phyloP scores from a whole-genome alignment of 345 rosid genomes.

The Hibiscus trionum region DNA sequence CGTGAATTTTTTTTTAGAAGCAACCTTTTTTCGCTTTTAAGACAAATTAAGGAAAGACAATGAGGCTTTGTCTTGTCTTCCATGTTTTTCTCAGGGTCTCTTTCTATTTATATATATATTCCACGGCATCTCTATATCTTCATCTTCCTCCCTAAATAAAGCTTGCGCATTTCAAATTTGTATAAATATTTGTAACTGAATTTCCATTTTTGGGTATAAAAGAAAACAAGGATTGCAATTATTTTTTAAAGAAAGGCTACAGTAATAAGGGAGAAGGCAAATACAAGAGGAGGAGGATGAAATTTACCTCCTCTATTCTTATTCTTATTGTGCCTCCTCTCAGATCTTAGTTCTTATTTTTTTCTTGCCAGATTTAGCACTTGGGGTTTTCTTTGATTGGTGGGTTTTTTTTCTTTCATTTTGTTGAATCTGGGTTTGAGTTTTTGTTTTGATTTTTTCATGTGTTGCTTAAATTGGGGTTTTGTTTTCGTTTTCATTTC shows the following conservation, averaged over 20 bases:
- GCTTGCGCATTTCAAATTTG: neutral
- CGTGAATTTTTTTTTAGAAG: neutral
- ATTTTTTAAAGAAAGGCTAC: neutral
- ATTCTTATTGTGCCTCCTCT: constrained; percentile 1
- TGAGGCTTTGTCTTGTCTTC: neutral
- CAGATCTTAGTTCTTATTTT: neutral
- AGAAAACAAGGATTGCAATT: neutral
- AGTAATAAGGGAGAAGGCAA: neutral
- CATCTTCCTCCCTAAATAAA: neutral
- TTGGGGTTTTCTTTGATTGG: neutral
- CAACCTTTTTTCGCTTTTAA: neutral
- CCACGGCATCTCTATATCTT: neutral
- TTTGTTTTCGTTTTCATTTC: neutral
- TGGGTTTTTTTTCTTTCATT: neutral
- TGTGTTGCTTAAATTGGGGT: neutral
- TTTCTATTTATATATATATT: neutral
- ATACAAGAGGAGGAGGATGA: neutral
- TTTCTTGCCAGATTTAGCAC: neutral
- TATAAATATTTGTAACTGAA: neutral
- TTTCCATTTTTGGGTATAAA: neutral
- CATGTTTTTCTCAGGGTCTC: neutral
- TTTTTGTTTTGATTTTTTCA: too few species aligned
- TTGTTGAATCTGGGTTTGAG: neutral
- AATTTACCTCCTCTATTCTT: neutral
- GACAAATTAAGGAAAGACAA: neutral